These are phyloP conservation scores for Cryphonectria carpinicola DNA, from an alignment of 2,329 filamentous ascomycete genomes.

Conservation along the genomic window DNA sequence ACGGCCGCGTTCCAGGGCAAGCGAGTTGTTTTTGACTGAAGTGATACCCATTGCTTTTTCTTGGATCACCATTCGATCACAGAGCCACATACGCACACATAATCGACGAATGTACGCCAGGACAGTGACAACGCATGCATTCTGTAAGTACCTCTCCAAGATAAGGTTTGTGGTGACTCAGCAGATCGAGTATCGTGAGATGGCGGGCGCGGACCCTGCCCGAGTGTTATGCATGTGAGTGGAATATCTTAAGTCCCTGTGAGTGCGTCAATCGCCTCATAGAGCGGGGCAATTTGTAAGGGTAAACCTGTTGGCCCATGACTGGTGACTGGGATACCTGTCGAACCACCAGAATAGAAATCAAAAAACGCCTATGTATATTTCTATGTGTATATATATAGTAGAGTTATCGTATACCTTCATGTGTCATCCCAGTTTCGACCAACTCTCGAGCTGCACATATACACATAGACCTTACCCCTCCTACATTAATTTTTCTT, in stretches of 20 bases:
- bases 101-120: not conserved
- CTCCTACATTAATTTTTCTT: not conserved
- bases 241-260: not conserved
- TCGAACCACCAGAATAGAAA: not conserved
- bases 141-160: not conserved
- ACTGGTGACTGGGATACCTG: no score
- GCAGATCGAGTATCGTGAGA: not conserved
- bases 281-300: not conserved
- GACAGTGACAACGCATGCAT: not conserved
- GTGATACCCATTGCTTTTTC: constrained; percentile 23
- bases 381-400: constrained; percentile 5
- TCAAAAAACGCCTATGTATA: not conserved
- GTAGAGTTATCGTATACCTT: not conserved
- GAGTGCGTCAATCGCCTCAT: not conserved
- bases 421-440: not conserved
- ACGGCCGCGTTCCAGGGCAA: constrained; percentile 58
- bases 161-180: not conserved
- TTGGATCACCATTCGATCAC: not conserved
- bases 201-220: no score
- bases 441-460: not conserved
- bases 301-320: not conserved
- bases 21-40: constrained; percentile 63
- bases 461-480: not conserved
- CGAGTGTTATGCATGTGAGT: not conserved
- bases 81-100: not conserved